Conservation (phyloP, 345 rosid species). For the Rhodomyrtus tomentosa region DNA sequence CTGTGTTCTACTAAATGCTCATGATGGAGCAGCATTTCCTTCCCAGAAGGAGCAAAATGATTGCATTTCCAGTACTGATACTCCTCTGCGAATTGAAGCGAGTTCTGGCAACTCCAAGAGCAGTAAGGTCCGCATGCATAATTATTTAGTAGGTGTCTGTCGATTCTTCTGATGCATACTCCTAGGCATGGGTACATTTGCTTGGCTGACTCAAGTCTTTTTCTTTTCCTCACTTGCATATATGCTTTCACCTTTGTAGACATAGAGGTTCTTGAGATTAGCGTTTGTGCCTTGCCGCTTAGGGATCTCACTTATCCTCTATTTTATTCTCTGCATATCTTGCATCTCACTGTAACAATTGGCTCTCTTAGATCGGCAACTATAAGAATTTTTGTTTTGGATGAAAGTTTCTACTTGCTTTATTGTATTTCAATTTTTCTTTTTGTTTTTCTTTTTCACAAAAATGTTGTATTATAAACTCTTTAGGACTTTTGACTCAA, state of each 20-base stretch:
- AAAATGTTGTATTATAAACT: neutral
- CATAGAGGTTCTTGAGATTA: neutral
- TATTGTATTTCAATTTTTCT: neutral
- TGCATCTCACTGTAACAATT: neutral
- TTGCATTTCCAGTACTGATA: slow-evolving; percentile 29
- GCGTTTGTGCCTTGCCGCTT: neutral
- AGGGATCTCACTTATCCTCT: neutral
- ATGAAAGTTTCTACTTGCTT: neutral
- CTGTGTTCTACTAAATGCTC: slow-evolving; percentile 88
- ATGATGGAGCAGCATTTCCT: slow-evolving; percentile 95
- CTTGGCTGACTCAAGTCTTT: neutral
- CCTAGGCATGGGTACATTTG: neutral
- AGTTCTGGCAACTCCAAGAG: slow-evolving; percentile 28
- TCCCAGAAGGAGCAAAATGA: slow-evolving; percentile 27
- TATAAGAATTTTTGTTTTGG: neutral
- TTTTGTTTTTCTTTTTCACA: neutral
- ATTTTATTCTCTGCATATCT: neutral
- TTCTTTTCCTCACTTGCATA: neutral
- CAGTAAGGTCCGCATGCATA: slow-evolving; percentile 45
- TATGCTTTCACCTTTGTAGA: neutral
- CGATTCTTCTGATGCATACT: neutral
- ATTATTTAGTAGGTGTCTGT: neutral
- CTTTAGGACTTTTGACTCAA: neutral
- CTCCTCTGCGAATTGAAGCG: slow-evolving; percentile 15
- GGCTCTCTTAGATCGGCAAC: neutral